Percentiles rank a stretch among this genome's conserved stretches.
These are phyloP conservation scores for Psilocybe sp. DNA, from an alignment of 768 basidiomycete genomes.

Conservation along the genomic window DNA sequence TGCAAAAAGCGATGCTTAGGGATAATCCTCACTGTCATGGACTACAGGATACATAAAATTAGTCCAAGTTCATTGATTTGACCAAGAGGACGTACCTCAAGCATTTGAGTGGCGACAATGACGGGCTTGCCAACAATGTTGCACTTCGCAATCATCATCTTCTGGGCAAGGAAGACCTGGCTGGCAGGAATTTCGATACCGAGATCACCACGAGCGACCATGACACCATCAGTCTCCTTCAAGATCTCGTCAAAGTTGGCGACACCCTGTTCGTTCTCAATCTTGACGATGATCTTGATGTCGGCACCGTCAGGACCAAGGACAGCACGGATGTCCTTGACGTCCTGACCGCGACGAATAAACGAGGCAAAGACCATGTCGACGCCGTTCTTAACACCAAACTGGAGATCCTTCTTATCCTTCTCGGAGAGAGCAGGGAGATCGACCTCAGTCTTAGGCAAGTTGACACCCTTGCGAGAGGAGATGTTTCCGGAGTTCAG, in stretches of 20 bases:
- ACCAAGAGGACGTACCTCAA: slow-evolving; percentile 60
- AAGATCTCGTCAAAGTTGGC: slow-evolving; percentile 99
- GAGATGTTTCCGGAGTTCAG: slow-evolving; percentile 91
- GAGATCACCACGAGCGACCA: slow-evolving; percentile 99
- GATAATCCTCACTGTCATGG: slow-evolving; percentile 75
- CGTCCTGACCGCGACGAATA: slow-evolving; percentile 93
- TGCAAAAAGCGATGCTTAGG: neutral
- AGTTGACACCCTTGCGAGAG: slow-evolving; percentile 98
- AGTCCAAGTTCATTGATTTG: slow-evolving; percentile 1
- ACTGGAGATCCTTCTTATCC: slow-evolving; percentile 92
- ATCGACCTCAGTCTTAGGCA: slow-evolving; percentile 97
- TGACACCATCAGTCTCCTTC: slow-evolving; percentile 93
- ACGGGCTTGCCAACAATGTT: slow-evolving; percentile 97
- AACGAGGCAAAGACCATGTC: slow-evolving; percentile 99
- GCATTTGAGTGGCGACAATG: slow-evolving; percentile 99
- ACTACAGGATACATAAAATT: slow-evolving; percentile 42
- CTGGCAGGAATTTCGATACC: slow-evolving; percentile 99
- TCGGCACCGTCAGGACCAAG: slow-evolving; percentile 92
- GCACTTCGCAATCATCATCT: slow-evolving; percentile 99
- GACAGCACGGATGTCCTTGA: slow-evolving; percentile 88
- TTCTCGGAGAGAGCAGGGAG: slow-evolving; percentile 96
- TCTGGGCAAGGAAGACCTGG: slow-evolving; percentile 98
- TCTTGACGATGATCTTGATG: slow-evolving; percentile 99
- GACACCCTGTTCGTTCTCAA: slow-evolving; percentile 99
- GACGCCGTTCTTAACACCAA: slow-evolving; percentile 96